Percentiles rank a stretch among this genome's conserved stretches.
phyloP scores from a whole-genome alignment of 2,329 filamentous ascomycete species.

The Fusarium austroafricanum region DNA sequence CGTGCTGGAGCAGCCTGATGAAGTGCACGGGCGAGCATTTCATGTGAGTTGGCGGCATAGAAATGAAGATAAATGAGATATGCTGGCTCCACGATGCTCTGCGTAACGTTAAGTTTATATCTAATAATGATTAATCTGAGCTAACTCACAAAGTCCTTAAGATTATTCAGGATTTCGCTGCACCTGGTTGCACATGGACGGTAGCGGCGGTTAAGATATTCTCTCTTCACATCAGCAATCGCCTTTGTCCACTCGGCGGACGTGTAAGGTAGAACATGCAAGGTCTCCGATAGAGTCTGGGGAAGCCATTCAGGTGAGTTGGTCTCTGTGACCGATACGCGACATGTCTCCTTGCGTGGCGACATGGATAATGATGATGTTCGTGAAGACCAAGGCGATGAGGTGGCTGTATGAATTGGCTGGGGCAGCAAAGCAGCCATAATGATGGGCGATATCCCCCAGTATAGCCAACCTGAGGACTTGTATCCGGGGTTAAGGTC shows the following conservation, averaged over 20 bases:
- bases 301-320: conserved; percentile 29
- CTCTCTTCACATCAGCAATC: conserved; percentile 65
- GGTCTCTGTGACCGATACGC: conserved; percentile 8
- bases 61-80: conserved; percentile 71
- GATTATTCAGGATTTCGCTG: conserved; percentile 62
- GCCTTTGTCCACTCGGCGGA: conserved; percentile 63
- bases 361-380: conserved; percentile 30
- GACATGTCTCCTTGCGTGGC: conserved; percentile 25
- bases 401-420: conserved; percentile 24
- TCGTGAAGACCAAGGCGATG: conserved; percentile 26
- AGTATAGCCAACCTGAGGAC: background rate
- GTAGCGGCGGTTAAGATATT: conserved; percentile 63
- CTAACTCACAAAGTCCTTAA: conserved; percentile 58
- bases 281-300: conserved; percentile 30
- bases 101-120: conserved; percentile 26
- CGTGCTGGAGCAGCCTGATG: conserved; percentile 60
- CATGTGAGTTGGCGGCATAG: conserved; percentile 70
- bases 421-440: conserved; percentile 40
- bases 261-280: conserved; percentile 56
- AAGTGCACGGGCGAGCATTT: conserved; percentile 65
- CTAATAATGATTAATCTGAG: background rate
- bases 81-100: conserved; percentile 60
- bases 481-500: conserved; percentile 15
- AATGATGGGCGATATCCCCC: conserved; percentile 3
- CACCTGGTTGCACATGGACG: conserved; percentile 65